Conservation (phyloP, 2,329 filamentous ascomycete species). For the Aureobasidium sp. region DNA sequence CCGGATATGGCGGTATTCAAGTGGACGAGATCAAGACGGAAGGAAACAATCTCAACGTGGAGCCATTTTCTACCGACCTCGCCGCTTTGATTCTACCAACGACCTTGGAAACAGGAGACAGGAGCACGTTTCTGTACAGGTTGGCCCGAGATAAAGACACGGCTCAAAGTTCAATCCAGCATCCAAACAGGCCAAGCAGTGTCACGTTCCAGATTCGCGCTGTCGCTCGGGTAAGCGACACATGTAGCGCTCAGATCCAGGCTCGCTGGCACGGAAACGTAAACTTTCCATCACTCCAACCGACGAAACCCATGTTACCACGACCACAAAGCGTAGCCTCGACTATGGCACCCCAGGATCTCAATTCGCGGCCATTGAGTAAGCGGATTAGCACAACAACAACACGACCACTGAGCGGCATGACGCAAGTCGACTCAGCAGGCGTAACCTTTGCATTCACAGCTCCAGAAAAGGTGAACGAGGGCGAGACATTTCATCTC, state of each 20-base stretch:
- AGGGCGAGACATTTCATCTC: constrained; percentile 66
- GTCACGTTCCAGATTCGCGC: constrained; percentile 49
- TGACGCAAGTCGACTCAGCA: constrained; percentile 4
- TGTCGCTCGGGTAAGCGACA: constrained; percentile 49
- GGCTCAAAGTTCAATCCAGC: neutral
- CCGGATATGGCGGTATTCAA: constrained; percentile 53
- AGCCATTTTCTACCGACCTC: constrained; percentile 47
- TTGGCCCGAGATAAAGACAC: constrained; percentile 38
- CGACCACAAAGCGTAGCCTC: constrained; percentile 2
- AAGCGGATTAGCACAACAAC: constrained; percentile 7
- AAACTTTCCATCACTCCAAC: constrained; percentile 12
- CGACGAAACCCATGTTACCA: neutral
- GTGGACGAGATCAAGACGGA: constrained; percentile 54
- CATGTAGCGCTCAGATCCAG: constrained; percentile 40
- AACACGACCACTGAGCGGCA: constrained; percentile 3
- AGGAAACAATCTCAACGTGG: constrained; percentile 52
- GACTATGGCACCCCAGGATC: neutral
- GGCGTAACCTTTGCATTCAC: constrained; percentile 70
- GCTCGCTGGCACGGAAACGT: constrained; percentile 19
- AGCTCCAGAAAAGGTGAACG: constrained; percentile 51
- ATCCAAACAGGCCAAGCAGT: neutral
- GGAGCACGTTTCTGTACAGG: constrained; percentile 66
- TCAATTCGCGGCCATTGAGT: constrained; percentile 2
- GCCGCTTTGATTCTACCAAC: constrained; percentile 41
- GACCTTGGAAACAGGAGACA: constrained; percentile 61